A percentile compares a stretch with the other conserved stretches of the same genome.
Evolutionary conservation across 805 yeast species (phyloP).

Genomic region (Kazachstania psychrophila): DNA sequence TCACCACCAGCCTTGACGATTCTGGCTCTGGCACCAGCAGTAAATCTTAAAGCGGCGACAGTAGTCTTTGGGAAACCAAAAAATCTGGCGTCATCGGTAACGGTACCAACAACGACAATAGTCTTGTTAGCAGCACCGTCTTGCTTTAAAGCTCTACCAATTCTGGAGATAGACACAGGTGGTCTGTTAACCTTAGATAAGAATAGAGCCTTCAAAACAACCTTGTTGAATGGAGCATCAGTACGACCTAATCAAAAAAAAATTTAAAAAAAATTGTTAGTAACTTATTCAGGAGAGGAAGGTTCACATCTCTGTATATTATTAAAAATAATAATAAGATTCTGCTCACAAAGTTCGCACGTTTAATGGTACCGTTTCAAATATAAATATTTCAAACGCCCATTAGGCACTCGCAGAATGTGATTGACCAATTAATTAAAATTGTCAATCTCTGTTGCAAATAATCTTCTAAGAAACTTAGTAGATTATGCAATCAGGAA

Average conservation of each 20-base stretch:
- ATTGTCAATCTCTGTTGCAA: background rate
- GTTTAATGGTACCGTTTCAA: no score
- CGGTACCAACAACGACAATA: slow-evolving; percentile 97
- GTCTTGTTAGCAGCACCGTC: slow-evolving; percentile 82
- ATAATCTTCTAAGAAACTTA: background rate
- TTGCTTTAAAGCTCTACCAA: slow-evolving; percentile 73
- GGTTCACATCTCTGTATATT: slow-evolving; percentile 1
- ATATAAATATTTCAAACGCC: no score
- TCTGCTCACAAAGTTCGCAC: slow-evolving; percentile 9
- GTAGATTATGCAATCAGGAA: background rate
- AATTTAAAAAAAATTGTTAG: slow-evolving; percentile 22
- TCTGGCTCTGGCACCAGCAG: slow-evolving; percentile 97
- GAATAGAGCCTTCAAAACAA: slow-evolving; percentile 87
- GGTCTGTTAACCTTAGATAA: slow-evolving; percentile 99
- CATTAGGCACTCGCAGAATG: slow-evolving; percentile 10
- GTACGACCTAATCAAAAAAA: slow-evolving; percentile 68
- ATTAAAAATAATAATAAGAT: slow-evolving; percentile 4
- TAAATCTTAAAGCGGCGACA: slow-evolving; percentile 98
- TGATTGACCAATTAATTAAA: no score
- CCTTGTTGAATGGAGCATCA: slow-evolving; percentile 98
- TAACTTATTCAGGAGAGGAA: background rate
- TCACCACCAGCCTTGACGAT: slow-evolving; percentile 98
- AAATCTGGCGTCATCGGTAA: slow-evolving; percentile 95
- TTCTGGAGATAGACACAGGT: slow-evolving; percentile 93
- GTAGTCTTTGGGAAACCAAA: slow-evolving; percentile 92